These are phyloP conservation scores for Paraphaeosphaeria minitans DNA, from an alignment of 2,329 filamentous ascomycete genomes.

Conservation along the genomic window DNA sequence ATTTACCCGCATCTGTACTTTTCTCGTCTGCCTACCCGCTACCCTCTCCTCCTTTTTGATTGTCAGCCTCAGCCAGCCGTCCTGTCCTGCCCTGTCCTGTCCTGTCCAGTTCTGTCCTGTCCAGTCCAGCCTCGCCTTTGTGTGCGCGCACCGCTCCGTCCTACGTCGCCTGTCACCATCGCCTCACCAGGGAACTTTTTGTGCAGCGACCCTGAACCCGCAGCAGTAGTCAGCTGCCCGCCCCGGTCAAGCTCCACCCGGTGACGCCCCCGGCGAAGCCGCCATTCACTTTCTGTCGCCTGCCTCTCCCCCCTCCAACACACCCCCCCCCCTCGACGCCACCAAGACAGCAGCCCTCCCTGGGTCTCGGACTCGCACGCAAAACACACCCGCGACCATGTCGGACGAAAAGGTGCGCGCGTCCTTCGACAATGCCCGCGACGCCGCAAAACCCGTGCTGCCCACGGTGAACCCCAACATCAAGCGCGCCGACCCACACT, in stretches of 20 bases:
- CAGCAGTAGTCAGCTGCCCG: slow-evolving; percentile 28
- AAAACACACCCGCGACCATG: slow-evolving; percentile 53
- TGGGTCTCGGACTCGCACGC: slow-evolving; percentile 26
- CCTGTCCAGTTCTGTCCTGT: no score
- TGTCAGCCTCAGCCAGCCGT: slow-evolving; percentile 8
- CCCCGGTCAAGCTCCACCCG: slow-evolving; percentile 22
- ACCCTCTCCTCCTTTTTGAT: slow-evolving; percentile 26
- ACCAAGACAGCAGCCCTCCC: slow-evolving; percentile 20
- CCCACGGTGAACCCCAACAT: slow-evolving; percentile 79
- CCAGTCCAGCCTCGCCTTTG: slow-evolving; percentile 15
- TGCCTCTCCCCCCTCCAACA: no score
- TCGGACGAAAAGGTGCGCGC: slow-evolving; percentile 78
- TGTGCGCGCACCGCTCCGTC: slow-evolving; percentile 32
- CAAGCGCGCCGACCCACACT: slow-evolving; percentile 67
- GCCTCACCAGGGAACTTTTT: slow-evolving; percentile 22
- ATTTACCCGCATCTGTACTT: slow-evolving; percentile 32
- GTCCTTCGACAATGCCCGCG: slow-evolving; percentile 76
- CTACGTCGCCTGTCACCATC: slow-evolving; percentile 31
- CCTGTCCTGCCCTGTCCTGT: slow-evolving; percentile 16
- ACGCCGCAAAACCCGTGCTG: slow-evolving; percentile 66
- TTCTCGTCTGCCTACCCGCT: slow-evolving; percentile 26
- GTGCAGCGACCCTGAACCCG: slow-evolving; percentile 27
- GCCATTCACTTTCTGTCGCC: slow-evolving; percentile 11
- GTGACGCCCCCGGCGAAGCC: slow-evolving; percentile 23
- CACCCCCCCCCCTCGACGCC: slow-evolving; percentile 6